These are phyloP conservation scores for Botrytis deweyae DNA, from an alignment of 2,329 filamentous ascomycete genomes.

Conservation along the genomic window DNA sequence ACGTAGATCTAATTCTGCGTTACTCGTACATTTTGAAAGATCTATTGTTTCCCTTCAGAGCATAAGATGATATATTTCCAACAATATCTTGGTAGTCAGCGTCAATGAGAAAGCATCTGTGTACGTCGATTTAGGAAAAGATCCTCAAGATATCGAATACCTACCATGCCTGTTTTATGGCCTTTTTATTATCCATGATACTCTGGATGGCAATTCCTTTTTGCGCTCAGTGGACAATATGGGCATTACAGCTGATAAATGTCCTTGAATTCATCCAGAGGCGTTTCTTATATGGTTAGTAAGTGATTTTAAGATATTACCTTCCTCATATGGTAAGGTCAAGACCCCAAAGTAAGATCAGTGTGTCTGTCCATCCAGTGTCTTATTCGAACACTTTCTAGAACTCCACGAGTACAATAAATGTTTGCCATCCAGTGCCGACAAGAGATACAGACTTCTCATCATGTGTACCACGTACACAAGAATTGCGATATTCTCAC, in stretches of 20 bases:
- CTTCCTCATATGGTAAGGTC: slow-evolving; percentile 4
- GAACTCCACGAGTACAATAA: background rate
- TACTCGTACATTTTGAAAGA: background rate
- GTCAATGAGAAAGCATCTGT: background rate
- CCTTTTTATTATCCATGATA: background rate
- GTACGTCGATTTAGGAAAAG: background rate
- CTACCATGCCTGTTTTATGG: background rate
- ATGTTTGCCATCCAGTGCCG: background rate
- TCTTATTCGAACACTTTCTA: background rate
- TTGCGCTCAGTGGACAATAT: no score
- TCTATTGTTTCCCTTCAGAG: background rate
- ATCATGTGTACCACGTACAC: background rate
- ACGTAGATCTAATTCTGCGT: background rate
- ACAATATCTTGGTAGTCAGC: background rate
- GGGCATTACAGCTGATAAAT: background rate
- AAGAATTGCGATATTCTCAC: background rate
- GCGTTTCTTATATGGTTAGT: slow-evolving; percentile 11
- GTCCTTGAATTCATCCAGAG: background rate
- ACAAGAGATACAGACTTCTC: background rate
- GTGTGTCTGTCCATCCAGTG: background rate
- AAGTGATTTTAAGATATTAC: background rate
- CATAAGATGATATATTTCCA: background rate
- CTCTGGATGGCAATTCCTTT: background rate
- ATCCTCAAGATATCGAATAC: background rate
- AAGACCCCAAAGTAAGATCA: background rate